Percentiles rank a stretch among this genome's conserved stretches.
These are phyloP conservation scores for Coelastrella sp. DNA, from an alignment of 139 green algal genomes.

Conservation along the genomic window DNA sequence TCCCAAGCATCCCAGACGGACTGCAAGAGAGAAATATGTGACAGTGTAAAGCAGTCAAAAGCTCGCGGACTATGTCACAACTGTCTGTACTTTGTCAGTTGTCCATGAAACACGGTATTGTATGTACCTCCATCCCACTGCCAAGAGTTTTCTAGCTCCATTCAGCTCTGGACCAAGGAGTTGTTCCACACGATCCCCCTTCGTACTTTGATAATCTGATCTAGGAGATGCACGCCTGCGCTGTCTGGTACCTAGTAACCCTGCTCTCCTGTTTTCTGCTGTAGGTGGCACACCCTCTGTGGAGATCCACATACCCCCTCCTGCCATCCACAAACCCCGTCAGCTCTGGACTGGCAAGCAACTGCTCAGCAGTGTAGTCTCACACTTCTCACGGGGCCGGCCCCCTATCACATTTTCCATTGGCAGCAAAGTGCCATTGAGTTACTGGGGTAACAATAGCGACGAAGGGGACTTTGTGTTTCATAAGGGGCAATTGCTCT, in stretches of 20 bases:
- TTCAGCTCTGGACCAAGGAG: too few species aligned
- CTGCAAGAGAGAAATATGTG: too few species aligned
- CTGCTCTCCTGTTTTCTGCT: neutral
- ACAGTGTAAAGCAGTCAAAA: too few species aligned
- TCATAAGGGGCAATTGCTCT: constrained; percentile 81
- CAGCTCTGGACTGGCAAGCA: constrained; percentile 97
- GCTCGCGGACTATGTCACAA: neutral
- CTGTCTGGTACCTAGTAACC: too few species aligned
- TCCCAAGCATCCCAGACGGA: too few species aligned
- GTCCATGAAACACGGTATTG: neutral
- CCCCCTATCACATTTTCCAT: constrained; percentile 83
- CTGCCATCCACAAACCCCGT: constrained; percentile 86
- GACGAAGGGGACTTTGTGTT: constrained; percentile 83
- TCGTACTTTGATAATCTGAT: too few species aligned
- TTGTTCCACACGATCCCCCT: too few species aligned
- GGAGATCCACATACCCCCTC: constrained; percentile 75
- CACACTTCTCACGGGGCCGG: constrained; percentile 79
- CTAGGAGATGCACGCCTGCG: too few species aligned
- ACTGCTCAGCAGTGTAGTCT: constrained; percentile 86
- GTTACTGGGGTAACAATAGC: constrained; percentile 85
- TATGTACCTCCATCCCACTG: too few species aligned
- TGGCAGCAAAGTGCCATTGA: constrained; percentile 79
- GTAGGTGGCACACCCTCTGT: constrained; percentile 11
- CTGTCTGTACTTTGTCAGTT: neutral
- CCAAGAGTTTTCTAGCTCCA: too few species aligned